Base-by-base conservation (phyloP, 371 early-diverging fungal genomes). In the Batkoa obscura region DNA sequence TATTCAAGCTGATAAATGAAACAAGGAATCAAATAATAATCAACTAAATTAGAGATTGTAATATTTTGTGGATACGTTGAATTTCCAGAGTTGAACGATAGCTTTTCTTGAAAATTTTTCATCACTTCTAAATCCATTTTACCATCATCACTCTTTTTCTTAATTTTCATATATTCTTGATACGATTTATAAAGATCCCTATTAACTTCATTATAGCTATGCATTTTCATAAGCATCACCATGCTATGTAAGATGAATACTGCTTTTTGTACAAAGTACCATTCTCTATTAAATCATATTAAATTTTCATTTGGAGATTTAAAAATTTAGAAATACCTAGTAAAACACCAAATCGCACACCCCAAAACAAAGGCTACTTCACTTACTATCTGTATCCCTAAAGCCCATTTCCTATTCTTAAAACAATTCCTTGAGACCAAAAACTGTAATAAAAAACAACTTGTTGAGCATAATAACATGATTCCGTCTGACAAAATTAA, bases 181-280 rank as follows among this genome's bases (percentile, higher is more conserved):
- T 61, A 63, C 10, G 43, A 30, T 5, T 52, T 49, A 1, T 80
- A 75, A 12, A 82, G 66, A 32, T 82, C 82, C 1, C 77, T 79
- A 64, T 90, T 91, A 51, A 76, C 68, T 38, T 74, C 66, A 4
- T 78, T 78, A 60, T 94, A 94, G 10, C 93, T 90, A 62, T 93
- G 90, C 68, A 86, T 79, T 63, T 95, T 95, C 90, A 93, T 88
- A 68, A 91, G 72, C 83, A 91, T 90, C 5, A 88, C 79, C 52
- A 88, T 84, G 1, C 84, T 74, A 65, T 95, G 96, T 55, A 92
- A 70, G 0, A 81, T 76, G 63, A 93, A 88, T 58, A 84, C 84
- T 37, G 87, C 88, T 9, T 84, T 77, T 69, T 93, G 93, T 8
- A 88, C 82, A 89, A 91, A 90, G 23, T 83, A 83, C 91, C 90